Base-by-base conservation (phyloP, 2,329 filamentous ascomycete species). In the Trichoderma oligosporum region DNA sequence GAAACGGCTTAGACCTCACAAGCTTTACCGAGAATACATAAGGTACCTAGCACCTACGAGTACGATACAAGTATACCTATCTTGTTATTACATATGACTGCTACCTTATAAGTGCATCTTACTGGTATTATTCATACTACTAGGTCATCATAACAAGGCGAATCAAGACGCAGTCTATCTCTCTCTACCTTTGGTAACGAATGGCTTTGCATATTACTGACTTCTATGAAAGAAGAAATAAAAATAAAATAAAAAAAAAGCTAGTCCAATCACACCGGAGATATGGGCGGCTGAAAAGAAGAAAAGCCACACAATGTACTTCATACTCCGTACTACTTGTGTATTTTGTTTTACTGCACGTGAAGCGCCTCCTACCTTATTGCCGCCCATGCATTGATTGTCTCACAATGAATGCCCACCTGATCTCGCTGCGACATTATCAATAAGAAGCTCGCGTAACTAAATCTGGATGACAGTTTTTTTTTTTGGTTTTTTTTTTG, bases 381-480 rank as follows among this genome's bases (percentile, higher is more conserved):
- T n/a, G n/a, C n/a, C n/a, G 44, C 53, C 44, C 51, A 54, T 46
- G 39, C 41, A 38, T 44, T 8, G 20, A 16, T 38, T 55, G 31
- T 45, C 39, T 54, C 51, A 55, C 16, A 55, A 35, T 41, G 22
- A 46, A 55, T 46, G 31, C 22, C 41, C 51, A 29, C 27, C 51
- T 55, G 51, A 55, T 55, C 41, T 55, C n/a, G 51, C 22, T 29
- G 39, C 41, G 51, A 45, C 51, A 39, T 46, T 55, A 55, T 55
- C 51, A 55, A 53, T 6, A 22, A 36, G 24, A 16, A 51, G 25
- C 35, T 27, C 47, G 24, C 16, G 47, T 27, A 31, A 55, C 51
- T 38, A 54, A 54, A 35, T 54, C 29, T 29, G 29, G 39, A 38
- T 44, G 27, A 39, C 22, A 42, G 18, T 54, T 18, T 14, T 20